phyloP scores from a whole-genome alignment of 164 flowering plant genomes.

The Sextonia rubra region DNA sequence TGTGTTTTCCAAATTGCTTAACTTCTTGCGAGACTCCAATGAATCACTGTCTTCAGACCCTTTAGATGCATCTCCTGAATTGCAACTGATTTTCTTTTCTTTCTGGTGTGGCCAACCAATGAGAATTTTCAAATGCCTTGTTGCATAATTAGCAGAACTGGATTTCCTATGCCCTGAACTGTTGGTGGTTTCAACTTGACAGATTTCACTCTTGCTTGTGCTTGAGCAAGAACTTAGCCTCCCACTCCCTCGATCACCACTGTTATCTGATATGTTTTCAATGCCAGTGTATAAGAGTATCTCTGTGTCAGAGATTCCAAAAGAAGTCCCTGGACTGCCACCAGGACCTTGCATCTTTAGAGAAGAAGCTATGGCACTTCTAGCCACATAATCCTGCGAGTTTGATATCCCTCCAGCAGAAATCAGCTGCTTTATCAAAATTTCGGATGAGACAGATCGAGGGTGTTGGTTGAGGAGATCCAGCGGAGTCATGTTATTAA shows the following conservation, averaged over 20 bases:
- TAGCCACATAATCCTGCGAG: conserved; percentile 30
- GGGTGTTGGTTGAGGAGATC: conserved; percentile 73
- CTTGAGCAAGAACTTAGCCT: conserved; percentile 39
- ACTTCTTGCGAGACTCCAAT: conserved; percentile 27
- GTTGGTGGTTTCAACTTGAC: conserved; percentile 22
- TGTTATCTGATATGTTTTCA: conserved; percentile 36
- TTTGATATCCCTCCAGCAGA: conserved; percentile 78
- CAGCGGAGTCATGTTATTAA: conserved; percentile 65
- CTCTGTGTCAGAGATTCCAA: conserved; percentile 79
- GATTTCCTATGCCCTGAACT: conserved; percentile 26
- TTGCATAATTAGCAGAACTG: conserved; percentile 41
- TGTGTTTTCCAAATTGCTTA: conserved; percentile 34
- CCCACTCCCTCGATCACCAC: conserved; percentile 27
- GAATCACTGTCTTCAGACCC: conserved; percentile 28
- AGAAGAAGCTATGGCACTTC: conserved; percentile 47
- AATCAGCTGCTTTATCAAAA: conserved; percentile 59
- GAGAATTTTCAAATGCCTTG: conserved; percentile 50
- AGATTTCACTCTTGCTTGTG: conserved; percentile 32
- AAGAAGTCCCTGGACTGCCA: conserved; percentile 84
- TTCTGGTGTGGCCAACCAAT: conserved; percentile 60
- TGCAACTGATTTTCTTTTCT: conserved; percentile 28
- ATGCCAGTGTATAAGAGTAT: conserved; percentile 54
- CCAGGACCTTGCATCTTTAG: conserved; percentile 54
- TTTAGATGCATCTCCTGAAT: conserved; percentile 7
- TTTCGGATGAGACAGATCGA: conserved; percentile 60